These are phyloP conservation scores for Aurinia saxatilis DNA, from an alignment of 345 rosid species.

Conservation along the genomic window DNA sequence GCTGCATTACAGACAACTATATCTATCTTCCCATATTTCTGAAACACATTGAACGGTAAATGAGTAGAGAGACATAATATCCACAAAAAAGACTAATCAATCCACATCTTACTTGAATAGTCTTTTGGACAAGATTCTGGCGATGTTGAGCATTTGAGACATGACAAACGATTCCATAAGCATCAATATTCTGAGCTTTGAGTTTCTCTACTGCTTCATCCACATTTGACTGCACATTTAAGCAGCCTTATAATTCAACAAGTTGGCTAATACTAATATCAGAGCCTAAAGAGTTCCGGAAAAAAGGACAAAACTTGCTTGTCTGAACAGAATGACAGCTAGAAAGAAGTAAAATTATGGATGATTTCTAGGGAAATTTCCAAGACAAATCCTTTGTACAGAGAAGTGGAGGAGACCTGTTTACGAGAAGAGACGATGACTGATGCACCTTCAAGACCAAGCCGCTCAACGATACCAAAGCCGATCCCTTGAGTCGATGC, in stretches of 20 bases:
- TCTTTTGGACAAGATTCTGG: slow-evolving; percentile 50
- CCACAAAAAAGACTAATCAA: too few relatives aligned
- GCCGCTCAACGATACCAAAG: slow-evolving; percentile 60
- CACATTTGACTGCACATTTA: slow-evolving; percentile 54
- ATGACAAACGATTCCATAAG: slow-evolving; percentile 76
- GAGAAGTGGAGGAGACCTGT: slow-evolving; percentile 14
- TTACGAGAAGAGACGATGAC: slow-evolving; percentile 37
- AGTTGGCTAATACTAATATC: too few relatives aligned
- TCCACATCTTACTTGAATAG: too few relatives aligned
- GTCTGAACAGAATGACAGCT: too few relatives aligned
- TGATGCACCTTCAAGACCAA: slow-evolving; percentile 58
- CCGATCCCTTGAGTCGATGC: slow-evolving; percentile 98
- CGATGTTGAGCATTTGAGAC: slow-evolving; percentile 76
- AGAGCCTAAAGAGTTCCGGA: too few relatives aligned
- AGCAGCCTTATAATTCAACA: too few relatives aligned
- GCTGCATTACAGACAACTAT: slow-evolving; percentile 77
- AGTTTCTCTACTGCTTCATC: slow-evolving; percentile 75
- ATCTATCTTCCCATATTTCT: slow-evolving; percentile 78
- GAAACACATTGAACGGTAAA: too few relatives aligned
- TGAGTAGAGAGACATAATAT: too few relatives aligned
- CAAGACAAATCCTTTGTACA: too few relatives aligned
- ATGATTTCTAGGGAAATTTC: too few relatives aligned
- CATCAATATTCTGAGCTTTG: slow-evolving; percentile 58
- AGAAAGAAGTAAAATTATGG: too few relatives aligned
- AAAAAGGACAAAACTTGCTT: too few relatives aligned